Evolutionary conservation across 2,329 filamentous ascomycete genomes (phyloP).

Genomic region (Periconia macrospinosa): DNA sequence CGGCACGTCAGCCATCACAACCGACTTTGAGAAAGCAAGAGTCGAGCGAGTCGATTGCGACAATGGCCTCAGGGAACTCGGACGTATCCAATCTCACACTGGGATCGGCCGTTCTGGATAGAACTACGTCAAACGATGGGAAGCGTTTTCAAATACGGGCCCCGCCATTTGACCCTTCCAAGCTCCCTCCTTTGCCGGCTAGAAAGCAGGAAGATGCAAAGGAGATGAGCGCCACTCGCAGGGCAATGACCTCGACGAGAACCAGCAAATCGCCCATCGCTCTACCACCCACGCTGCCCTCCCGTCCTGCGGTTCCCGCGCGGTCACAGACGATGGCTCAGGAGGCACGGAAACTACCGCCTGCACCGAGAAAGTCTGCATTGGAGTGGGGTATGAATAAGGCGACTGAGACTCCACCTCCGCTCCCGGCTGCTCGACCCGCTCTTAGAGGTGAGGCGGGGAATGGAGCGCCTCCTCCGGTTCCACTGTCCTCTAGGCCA

Average conservation of each 20-base stretch:
- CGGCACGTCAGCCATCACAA: constrained; percentile 46
- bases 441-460: constrained; percentile 8
- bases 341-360: constrained; percentile 34
- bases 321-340: constrained; percentile 16
- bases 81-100: constrained; percentile 52
- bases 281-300: constrained; percentile 31
- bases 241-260: constrained; percentile 38
- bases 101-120: constrained; percentile 50
- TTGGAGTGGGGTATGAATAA: constrained; percentile 52
- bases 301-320: constrained; percentile 28
- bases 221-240: constrained; percentile 39
- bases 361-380: constrained; percentile 46
- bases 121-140: constrained; percentile 20
- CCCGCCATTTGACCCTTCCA: constrained; percentile 59
- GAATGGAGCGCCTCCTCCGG: constrained; percentile 48
- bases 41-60: constrained; percentile 55
- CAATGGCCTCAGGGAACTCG: constrained; percentile 45
- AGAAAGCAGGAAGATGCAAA: constrained; percentile 50
- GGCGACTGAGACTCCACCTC: constrained; percentile 30
- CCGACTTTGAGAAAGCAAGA: constrained; percentile 33
- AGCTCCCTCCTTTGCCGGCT: constrained; percentile 58
- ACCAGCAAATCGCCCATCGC: constrained; percentile 12
- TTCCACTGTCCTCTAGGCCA: constrained; percentile 59
- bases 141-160: constrained; percentile 50
- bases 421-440: constrained; percentile 31